Conservation (phyloP, 331 rosid species). For the Erythrophleum ivorense region DNA sequence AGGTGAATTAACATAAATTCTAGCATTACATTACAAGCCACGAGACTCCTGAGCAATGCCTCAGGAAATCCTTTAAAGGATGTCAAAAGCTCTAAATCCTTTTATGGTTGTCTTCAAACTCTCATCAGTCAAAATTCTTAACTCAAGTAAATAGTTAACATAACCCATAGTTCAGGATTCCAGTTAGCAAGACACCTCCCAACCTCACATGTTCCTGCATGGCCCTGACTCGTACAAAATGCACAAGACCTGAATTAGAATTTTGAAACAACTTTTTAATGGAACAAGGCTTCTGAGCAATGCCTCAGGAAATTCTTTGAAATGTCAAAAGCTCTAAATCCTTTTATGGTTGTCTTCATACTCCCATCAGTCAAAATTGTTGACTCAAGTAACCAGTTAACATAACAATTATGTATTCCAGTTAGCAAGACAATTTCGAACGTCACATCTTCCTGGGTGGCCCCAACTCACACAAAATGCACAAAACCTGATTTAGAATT, state of each 20-base stretch:
- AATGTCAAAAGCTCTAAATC: constrained; percentile 8
- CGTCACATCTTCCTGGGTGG: background rate
- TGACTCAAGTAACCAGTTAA: background rate
- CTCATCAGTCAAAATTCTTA: background rate
- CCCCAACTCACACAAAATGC: background rate
- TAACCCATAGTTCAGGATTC: constrained; percentile 6
- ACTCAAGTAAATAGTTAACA: background rate
- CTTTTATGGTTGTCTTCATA: background rate
- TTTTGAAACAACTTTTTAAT: background rate
- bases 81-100: constrained; percentile 1
- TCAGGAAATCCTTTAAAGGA: background rate
- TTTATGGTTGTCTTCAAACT: background rate
- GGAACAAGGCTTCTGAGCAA: background rate
- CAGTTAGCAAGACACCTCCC: background rate
- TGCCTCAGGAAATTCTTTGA: background rate
- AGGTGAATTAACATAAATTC: background rate
- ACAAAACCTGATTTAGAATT: constrained; percentile 15
- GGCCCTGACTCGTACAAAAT: constrained; percentile 1
- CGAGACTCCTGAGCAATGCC: background rate
- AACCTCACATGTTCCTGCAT: background rate
- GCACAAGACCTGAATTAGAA: constrained; percentile 15
- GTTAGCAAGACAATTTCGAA: background rate
- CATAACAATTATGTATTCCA: background rate
- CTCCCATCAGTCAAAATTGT: background rate
- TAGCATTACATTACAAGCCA: background rate